Conservation (phyloP, 192 early-diverging fungal genomes). For the Dissophora globulifera region DNA sequence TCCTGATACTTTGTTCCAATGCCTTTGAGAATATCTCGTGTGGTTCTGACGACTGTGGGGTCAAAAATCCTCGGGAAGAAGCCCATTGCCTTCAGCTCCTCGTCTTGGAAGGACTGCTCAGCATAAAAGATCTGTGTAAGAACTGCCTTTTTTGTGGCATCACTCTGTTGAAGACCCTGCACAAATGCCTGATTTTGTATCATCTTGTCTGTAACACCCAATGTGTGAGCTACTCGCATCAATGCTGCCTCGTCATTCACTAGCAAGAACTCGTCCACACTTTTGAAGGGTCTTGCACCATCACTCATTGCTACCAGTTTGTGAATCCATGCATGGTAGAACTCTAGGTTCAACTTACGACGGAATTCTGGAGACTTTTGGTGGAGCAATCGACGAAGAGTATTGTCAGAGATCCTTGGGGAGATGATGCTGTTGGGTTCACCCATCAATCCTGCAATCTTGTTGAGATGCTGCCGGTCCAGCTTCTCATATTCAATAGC, state of each 20-base stretch:
- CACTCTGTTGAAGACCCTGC: background rate
- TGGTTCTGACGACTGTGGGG: background rate
- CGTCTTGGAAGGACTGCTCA: constrained; percentile 12
- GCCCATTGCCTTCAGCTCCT: constrained; percentile 24
- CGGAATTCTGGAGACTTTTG: background rate
- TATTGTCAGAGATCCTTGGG: background rate
- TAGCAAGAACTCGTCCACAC: constrained; percentile 16
- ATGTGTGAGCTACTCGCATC: constrained; percentile 9
- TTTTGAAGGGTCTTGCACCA: constrained; percentile 18
- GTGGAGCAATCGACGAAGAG: constrained; percentile 1
- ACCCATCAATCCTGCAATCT: constrained; percentile 9
- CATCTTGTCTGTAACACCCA: constrained; percentile 13
- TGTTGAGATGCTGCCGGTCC: background rate
- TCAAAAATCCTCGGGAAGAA: constrained; percentile 33
- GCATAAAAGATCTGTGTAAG: constrained; percentile 25
- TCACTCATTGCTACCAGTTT: constrained; percentile 7
- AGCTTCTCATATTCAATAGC: background rate
- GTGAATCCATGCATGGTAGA: constrained; percentile 25
- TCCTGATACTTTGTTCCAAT: background rate
- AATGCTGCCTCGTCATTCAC: constrained; percentile 6
- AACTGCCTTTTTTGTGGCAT: constrained; percentile 25
- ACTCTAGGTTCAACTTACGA: constrained; percentile 17
- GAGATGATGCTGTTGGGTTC: background rate
- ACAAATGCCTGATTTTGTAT: background rate
- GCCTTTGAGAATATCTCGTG: constrained; percentile 1